Percentiles rank a stretch among this genome's conserved stretches.
Conservation (phyloP, 176 grass and related monocot genomes). For the Thalia dealbata region DNA sequence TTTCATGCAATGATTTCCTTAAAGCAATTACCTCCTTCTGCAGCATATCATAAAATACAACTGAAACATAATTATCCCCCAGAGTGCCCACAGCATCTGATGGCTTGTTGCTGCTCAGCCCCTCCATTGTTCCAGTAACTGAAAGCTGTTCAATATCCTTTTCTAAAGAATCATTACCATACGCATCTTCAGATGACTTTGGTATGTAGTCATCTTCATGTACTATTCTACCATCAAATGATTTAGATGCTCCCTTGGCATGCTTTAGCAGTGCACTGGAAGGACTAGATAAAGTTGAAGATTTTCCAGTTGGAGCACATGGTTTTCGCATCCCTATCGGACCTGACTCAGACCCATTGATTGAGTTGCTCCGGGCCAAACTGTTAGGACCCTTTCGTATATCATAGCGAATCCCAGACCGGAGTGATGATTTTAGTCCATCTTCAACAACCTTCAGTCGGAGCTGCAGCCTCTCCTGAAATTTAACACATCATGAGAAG, state of each 20-base stretch:
- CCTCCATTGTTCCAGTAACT: background rate
- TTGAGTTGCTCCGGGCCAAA: conserved; percentile 14
- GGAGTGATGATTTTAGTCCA: conserved; percentile 24
- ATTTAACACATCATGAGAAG: background rate
- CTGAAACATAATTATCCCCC: conserved; percentile 17
- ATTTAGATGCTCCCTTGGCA: conserved; percentile 11
- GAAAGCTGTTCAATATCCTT: conserved; percentile 21
- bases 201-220: conserved; percentile 7
- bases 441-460: conserved; percentile 24
- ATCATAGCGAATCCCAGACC: conserved; percentile 15
- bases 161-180: background rate
- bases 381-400: background rate
- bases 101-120: background rate
- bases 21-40: conserved; percentile 18
- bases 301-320: conserved; percentile 20
- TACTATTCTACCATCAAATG: conserved; percentile 9
- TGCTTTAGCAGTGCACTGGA: conserved; percentile 9
- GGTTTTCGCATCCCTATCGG: conserved; percentile 1
- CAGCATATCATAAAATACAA: conserved; percentile 19
- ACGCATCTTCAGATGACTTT: conserved; percentile 9
- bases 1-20: conserved; percentile 19
- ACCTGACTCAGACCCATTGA: conserved; percentile 17
- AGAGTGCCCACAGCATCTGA: background rate
- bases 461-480: conserved; percentile 21
- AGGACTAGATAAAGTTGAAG: background rate